These are phyloP conservation scores for Auricularia auricula-judae DNA, from an alignment of 768 basidiomycete species.

Conservation along the genomic window DNA sequence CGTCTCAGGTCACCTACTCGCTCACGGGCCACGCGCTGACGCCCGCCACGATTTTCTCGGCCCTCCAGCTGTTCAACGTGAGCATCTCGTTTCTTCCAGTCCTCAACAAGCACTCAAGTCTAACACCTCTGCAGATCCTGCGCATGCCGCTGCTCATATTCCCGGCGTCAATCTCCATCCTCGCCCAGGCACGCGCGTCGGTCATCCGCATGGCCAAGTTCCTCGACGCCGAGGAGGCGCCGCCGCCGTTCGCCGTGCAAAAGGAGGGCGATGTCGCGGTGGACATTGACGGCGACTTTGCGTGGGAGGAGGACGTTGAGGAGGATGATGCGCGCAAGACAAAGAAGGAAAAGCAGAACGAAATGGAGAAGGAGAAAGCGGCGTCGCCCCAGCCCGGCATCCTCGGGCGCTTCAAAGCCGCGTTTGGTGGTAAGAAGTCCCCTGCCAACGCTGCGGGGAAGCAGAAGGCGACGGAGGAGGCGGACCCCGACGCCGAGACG, in stretches of 20 bases:
- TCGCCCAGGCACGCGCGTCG: slow-evolving; percentile 41
- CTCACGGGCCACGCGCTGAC: slow-evolving; percentile 46
- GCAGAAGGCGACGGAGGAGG: neutral
- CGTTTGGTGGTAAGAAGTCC: too few species aligned
- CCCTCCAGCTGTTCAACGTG: slow-evolving; percentile 51
- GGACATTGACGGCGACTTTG: slow-evolving; percentile 35
- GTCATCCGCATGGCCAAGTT: slow-evolving; percentile 37
- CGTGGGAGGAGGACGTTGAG: slow-evolving; percentile 32
- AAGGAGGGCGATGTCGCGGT: slow-evolving; percentile 11
- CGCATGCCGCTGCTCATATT: slow-evolving; percentile 43
- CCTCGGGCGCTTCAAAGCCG: too few species aligned
- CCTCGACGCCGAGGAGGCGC: slow-evolving; percentile 46
- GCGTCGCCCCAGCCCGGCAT: neutral
- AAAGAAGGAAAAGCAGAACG: slow-evolving; percentile 6
- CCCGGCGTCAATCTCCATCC: slow-evolving; percentile 40
- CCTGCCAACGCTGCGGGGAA: neutral
- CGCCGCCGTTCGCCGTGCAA: slow-evolving; percentile 35
- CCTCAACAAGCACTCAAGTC: neutral
- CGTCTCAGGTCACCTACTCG: slow-evolving; percentile 46
- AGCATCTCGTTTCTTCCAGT: slow-evolving; percentile 7
- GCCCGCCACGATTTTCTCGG: slow-evolving; percentile 43
- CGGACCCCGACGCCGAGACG: too few species aligned
- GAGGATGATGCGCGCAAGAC: slow-evolving; percentile 14
- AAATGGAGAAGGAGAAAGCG: neutral
- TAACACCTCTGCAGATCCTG: slow-evolving; percentile 32